Conservation (phyloP, 2,329 filamentous ascomycete genomes). For the Chalaropsis ovoidea region DNA sequence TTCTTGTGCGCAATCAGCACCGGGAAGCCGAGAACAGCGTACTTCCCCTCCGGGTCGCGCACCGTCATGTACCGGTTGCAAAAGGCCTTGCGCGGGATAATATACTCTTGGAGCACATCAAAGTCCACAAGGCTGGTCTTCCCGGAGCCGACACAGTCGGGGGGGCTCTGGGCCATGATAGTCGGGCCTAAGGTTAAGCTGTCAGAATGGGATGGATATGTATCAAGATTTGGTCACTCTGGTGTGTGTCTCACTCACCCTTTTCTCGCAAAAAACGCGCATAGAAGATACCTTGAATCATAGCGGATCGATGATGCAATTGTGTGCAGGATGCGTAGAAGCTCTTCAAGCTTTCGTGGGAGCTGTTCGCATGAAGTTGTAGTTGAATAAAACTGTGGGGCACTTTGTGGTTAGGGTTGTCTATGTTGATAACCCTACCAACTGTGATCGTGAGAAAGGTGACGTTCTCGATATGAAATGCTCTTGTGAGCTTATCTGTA, state of each 20-base stretch:
- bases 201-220: conserved; percentile 36
- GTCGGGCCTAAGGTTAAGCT: conserved; percentile 55
- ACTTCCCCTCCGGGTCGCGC: conserved; percentile 56
- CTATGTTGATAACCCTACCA: too few relatives aligned
- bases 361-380: not conserved
- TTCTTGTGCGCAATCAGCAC: conserved; percentile 74
- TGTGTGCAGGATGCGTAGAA: not conserved
- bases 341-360: not conserved
- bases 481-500: too few relatives aligned
- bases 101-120: conserved; percentile 75
- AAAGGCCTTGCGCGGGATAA: conserved; percentile 90
- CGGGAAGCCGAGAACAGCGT: conserved; percentile 76
- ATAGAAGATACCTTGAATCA: conserved; percentile 64
- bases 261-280: conserved; percentile 57
- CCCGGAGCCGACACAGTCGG: conserved; percentile 33
- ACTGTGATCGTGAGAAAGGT: too few relatives aligned
- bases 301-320: conserved; percentile 30
- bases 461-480: too few relatives aligned
- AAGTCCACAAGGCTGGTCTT: conserved; percentile 69
- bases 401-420: too few relatives aligned
- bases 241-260: conserved; percentile 36
- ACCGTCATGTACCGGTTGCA: conserved; percentile 84
- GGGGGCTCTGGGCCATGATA: conserved; percentile 36
- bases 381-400: too few relatives aligned
- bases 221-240: not conserved